These are phyloP conservation scores for Trametes villosa DNA, from an alignment of 768 basidiomycete species.

Conservation along the genomic window DNA sequence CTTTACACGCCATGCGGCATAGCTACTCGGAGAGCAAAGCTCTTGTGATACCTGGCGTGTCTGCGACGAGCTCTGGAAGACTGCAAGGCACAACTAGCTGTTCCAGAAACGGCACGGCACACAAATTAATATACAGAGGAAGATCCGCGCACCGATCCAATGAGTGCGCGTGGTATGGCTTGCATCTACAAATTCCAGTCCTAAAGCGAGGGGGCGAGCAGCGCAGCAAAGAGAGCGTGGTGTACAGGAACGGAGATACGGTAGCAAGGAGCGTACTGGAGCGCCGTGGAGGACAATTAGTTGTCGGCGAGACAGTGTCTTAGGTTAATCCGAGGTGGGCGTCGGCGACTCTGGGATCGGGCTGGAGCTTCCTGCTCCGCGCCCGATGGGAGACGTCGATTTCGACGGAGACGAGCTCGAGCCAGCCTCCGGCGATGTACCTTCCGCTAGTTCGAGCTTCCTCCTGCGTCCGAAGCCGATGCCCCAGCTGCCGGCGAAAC, in stretches of 20 bases:
- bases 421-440: background rate
- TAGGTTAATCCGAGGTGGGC: background rate
- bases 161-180: conserved; percentile 1
- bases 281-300: too few species aligned
- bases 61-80: too few species aligned
- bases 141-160: conserved; percentile 6
- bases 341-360: conserved; percentile 23
- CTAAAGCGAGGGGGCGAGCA: background rate
- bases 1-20: too few species aligned
- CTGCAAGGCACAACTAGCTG: too few species aligned
- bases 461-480: conserved; percentile 65
- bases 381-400: conserved; percentile 13
- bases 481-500: conserved; percentile 58
- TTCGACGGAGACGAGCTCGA: background rate
- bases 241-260: background rate
- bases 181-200: conserved; percentile 8
- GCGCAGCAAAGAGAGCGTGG: conserved; percentile 2
- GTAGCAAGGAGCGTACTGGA: background rate
- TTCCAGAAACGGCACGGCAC: background rate
- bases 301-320: background rate
- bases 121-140: conserved; percentile 2
- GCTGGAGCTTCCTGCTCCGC: conserved; percentile 10
- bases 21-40: too few species aligned
- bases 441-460: conserved; percentile 23
- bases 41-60: too few species aligned